Evolutionary conservation across 495 filamentous ascomycete species (phyloP).

Genomic region (Talaromyces stipitatus): DNA sequence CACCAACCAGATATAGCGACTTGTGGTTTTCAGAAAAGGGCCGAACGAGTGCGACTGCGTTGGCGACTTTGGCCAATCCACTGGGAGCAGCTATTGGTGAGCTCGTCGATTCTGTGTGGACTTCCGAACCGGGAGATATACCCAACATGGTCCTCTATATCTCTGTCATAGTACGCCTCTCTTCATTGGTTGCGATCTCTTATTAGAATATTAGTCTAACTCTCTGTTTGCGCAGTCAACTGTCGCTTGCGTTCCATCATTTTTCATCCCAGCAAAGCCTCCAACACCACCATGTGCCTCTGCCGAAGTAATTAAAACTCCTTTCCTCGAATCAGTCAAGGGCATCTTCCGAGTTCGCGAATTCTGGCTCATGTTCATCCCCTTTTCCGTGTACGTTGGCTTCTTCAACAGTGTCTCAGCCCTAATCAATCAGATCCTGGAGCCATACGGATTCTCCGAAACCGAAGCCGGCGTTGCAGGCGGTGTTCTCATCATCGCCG

Average conservation of each 20-base stretch:
- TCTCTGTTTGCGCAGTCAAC: slow-evolving; percentile 44
- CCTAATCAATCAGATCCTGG: slow-evolving; percentile 82
- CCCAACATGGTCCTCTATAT: slow-evolving; percentile 82
- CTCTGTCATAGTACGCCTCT: slow-evolving; percentile 63
- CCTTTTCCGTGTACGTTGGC: slow-evolving; percentile 78
- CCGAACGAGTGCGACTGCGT: slow-evolving; percentile 79
- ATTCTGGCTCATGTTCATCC: slow-evolving; percentile 69
- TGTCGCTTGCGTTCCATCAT: slow-evolving; percentile 64
- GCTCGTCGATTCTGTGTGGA: slow-evolving; percentile 74
- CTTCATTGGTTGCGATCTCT: neutral
- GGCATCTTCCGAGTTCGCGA: slow-evolving; percentile 49
- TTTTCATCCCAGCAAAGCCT: slow-evolving; percentile 75
- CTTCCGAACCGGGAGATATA: slow-evolving; percentile 50
- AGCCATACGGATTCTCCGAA: slow-evolving; percentile 72
- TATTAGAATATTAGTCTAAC: neutral
- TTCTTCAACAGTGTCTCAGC: slow-evolving; percentile 91
- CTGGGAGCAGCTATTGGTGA: slow-evolving; percentile 84
- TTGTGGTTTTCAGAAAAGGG: slow-evolving; percentile 87
- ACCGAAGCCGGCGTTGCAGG: slow-evolving; percentile 84
- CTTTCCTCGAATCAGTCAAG: slow-evolving; percentile 38
- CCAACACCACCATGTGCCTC: slow-evolving; percentile 63
- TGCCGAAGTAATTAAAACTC: slow-evolving; percentile 36
- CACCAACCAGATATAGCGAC: slow-evolving; percentile 86
- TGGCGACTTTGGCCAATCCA: slow-evolving; percentile 79
- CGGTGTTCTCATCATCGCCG: slow-evolving; percentile 82